Base-by-base conservation (phyloP, 257 asterid species). In the Jasminum sambac region DNA sequence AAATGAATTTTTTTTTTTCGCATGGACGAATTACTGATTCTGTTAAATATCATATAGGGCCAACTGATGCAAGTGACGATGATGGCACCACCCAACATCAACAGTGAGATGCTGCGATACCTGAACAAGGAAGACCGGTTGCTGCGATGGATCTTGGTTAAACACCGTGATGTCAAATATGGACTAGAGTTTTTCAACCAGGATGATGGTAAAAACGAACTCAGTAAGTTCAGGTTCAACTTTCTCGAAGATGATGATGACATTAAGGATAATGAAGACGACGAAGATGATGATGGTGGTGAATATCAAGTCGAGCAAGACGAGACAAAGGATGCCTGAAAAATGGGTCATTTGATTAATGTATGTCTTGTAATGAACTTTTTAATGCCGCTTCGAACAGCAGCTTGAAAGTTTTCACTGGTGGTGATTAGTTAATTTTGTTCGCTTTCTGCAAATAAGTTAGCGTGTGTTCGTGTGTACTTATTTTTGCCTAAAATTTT, bases 21-120 rank as follows among this genome's bases (percentile, higher is more conserved):
- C 58, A 2, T 9, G 6, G 61, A 39, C 36, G 36, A 30, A 30
- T 39, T 38, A 12, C 17, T 11, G 68, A 37, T 38, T 39, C 17
- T 19, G n/a, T 38, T 39, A 4, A 58, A 17, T 65, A 57, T 58
- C 17, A 9, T 72, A 44, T 65, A 91, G 95, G 97, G 87, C 61
- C 77, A 76, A 57, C 78, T 89, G 80, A 61, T 82, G 78, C 96
- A 91, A 80, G 80, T 91, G 95, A 89, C 93, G 6, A 74, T 91
- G 96, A 91, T 91, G 96, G 79, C 97, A 26, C 95, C 97, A 4
- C 93, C 97, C 72, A 84, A 82, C 74, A 86, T 91, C 25, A 86
- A 86, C 82, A 70, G 59, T 1, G 96, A 91, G 61, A 3, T 19
- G 83, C 88, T 87, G 76, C 78, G 60, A 43, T 91, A 91, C 87